These are phyloP conservation scores for Rhododendron henanense DNA, from an alignment of 148 eudicot genomes.

Conservation along the genomic window DNA sequence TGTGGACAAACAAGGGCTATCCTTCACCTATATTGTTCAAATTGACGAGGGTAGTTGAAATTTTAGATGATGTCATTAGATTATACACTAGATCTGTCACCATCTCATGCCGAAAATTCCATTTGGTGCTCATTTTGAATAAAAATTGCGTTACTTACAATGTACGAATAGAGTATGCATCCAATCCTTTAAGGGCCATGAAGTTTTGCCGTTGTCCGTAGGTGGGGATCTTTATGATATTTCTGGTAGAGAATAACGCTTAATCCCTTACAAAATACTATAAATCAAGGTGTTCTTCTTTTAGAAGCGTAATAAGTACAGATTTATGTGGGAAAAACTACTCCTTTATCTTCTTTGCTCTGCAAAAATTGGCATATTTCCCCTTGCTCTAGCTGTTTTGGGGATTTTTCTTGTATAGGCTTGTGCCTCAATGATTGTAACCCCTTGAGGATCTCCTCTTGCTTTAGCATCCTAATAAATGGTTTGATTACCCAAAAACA, in stretches of 20 bases:
- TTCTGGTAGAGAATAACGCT: neutral
- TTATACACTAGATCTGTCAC: neutral
- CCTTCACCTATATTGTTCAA: constrained; percentile 51
- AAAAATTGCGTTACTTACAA: neutral
- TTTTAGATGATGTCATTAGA: neutral
- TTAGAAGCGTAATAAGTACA: too few species aligned
- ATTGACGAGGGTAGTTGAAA: constrained; percentile 60
- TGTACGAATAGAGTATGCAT: neutral
- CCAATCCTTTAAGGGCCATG: neutral
- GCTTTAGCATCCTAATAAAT: too few species aligned
- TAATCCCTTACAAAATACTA: neutral
- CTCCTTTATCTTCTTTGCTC: too few species aligned
- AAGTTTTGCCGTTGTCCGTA: neutral
- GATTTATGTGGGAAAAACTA: too few species aligned
- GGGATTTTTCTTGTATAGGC: too few species aligned
- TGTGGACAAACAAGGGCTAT: constrained; percentile 72
- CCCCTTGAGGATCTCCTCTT: too few species aligned
- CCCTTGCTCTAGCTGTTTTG: too few species aligned
- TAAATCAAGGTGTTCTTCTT: too few species aligned
- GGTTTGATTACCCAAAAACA: too few species aligned
- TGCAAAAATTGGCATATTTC: too few species aligned
- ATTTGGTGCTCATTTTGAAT: neutral
- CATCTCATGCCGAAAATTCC: neutral
- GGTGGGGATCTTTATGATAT: neutral
- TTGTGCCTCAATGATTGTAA: too few species aligned